Percentiles rank a stretch among this genome's conserved stretches.
phyloP scores from a whole-genome alignment of 2,329 filamentous ascomycete species.

The Simplicillium aogashimaense region DNA sequence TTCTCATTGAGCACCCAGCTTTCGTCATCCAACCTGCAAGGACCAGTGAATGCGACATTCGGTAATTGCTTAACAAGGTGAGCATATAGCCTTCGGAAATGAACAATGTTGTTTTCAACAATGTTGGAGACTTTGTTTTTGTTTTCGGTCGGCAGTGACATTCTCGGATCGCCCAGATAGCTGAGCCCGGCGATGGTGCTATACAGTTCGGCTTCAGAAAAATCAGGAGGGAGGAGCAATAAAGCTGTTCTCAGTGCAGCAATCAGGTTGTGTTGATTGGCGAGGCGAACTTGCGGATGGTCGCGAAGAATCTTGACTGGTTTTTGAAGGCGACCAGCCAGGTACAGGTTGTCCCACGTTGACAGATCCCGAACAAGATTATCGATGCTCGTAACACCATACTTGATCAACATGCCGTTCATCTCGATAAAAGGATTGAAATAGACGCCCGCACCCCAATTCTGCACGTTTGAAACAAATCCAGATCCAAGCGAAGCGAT shows the following conservation, averaged over 20 bases:
- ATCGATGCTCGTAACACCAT: conserved; percentile 90
- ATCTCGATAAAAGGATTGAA: conserved; percentile 94
- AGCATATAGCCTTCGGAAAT: conserved; percentile 85
- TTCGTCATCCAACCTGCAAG: conserved; percentile 27
- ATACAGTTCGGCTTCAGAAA: conserved; percentile 83
- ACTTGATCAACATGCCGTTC: conserved; percentile 94
- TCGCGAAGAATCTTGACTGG: conserved; percentile 96
- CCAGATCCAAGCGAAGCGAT: conserved; percentile 77
- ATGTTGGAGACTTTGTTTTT: conserved; percentile 91
- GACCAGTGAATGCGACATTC: conserved; percentile 68
- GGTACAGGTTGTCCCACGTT: conserved; percentile 88
- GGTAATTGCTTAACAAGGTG: conserved; percentile 84
- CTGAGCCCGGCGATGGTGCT: conserved; percentile 85
- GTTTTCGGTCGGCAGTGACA: conserved; percentile 83
- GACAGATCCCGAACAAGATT: conserved; percentile 79
- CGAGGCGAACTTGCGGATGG: conserved; percentile 81
- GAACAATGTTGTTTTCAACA: conserved; percentile 78
- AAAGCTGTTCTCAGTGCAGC: conserved; percentile 85
- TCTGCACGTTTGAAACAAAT: conserved; percentile 75
- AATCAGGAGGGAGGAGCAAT: conserved; percentile 71
- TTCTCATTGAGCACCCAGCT: conserved; percentile 31
- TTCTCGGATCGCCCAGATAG: conserved; percentile 93
- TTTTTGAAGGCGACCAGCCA: conserved; percentile 94
- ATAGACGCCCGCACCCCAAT: conserved; percentile 91
- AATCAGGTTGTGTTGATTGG: conserved; percentile 92